A percentile compares a stretch with the other conserved stretches of the same genome.
phyloP scores from a whole-genome alignment of 768 basidiomycete species.

The Psilocybe cubensis region DNA sequence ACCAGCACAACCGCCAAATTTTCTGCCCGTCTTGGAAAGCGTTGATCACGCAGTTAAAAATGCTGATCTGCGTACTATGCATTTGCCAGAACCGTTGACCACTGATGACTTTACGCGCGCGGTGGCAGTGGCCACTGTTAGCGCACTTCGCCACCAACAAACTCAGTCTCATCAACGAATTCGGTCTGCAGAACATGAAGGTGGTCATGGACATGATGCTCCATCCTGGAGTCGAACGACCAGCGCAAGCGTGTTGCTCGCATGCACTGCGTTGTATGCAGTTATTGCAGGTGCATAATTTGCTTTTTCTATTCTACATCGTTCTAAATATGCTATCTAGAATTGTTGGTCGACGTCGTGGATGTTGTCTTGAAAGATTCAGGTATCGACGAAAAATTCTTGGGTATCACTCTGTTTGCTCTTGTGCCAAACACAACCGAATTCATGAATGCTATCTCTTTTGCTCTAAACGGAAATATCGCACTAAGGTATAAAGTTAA shows the following conservation, averaged over 20 bases:
- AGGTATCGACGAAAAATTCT: slow-evolving; percentile 96
- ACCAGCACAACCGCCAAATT: slow-evolving; percentile 31
- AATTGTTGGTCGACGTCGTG: slow-evolving; percentile 93
- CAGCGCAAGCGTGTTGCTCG: slow-evolving; percentile 88
- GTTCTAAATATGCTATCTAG: slow-evolving; percentile 39
- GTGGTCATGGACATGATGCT: slow-evolving; percentile 83
- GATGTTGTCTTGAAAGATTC: slow-evolving; percentile 91
- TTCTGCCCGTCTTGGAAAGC: slow-evolving; percentile 74
- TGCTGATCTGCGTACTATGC: slow-evolving; percentile 48
- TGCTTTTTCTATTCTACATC: background rate
- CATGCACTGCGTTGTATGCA: slow-evolving; percentile 92
- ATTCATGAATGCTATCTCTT: slow-evolving; percentile 99
- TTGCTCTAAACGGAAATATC: slow-evolving; percentile 96
- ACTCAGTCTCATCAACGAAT: slow-evolving; percentile 51
- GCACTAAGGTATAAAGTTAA: slow-evolving; percentile 78
- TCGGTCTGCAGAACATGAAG: slow-evolving; percentile 50
- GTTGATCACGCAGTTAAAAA: slow-evolving; percentile 80
- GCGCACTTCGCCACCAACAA: slow-evolving; percentile 83
- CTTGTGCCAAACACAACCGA: slow-evolving; percentile 98
- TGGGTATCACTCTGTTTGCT: slow-evolving; percentile 95
- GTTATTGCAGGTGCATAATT: slow-evolving; percentile 83
- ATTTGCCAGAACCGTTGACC: slow-evolving; percentile 69
- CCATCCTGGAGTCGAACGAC: slow-evolving; percentile 94
- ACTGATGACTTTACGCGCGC: slow-evolving; percentile 92
- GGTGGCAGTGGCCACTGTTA: slow-evolving; percentile 93